Evolutionary conservation across 2,329 filamentous ascomycete genomes (phyloP).

Genomic region (Aspergillus oerlinghausenensis): DNA sequence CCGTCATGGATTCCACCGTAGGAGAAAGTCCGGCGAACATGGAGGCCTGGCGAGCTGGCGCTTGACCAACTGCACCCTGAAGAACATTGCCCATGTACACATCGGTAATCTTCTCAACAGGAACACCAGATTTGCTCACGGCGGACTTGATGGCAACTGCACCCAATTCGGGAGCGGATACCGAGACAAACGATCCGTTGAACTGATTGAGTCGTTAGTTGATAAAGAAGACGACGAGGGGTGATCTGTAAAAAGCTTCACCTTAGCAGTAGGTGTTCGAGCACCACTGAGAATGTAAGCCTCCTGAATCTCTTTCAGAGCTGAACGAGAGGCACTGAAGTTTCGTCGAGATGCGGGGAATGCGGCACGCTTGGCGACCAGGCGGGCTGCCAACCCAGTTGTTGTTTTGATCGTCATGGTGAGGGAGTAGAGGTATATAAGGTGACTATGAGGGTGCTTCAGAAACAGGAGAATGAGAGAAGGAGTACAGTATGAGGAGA

Average conservation of each 20-base stretch:
- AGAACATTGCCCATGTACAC: constrained; percentile 98
- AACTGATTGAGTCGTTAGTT: constrained; percentile 56
- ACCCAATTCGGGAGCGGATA: constrained; percentile 82
- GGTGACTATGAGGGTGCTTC: not conserved
- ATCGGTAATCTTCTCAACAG: constrained; percentile 74
- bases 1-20: constrained; percentile 80
- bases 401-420: constrained; percentile 24
- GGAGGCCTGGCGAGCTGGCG: constrained; percentile 83
- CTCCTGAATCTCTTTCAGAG: constrained; percentile 69
- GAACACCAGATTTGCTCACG: constrained; percentile 77
- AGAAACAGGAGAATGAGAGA: not conserved
- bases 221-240: not conserved
- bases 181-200: constrained; percentile 81
- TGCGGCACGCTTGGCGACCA: constrained; percentile 23
- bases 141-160: constrained; percentile 90
- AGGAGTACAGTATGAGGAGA: constrained; percentile 2
- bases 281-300: constrained; percentile 91
- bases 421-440: not conserved
- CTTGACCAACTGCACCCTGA: constrained; percentile 76
- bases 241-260: constrained; percentile 32
- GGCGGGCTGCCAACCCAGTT: constrained; percentile 21
- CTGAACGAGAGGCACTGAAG: constrained; percentile 48
- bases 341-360: constrained; percentile 45
- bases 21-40: constrained; percentile 81
- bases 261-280: constrained; percentile 85